Percentiles rank a stretch among this genome's conserved stretches.
Conservation (phyloP, 352 stramenopile species). For the Pythium myriotylum region DNA sequence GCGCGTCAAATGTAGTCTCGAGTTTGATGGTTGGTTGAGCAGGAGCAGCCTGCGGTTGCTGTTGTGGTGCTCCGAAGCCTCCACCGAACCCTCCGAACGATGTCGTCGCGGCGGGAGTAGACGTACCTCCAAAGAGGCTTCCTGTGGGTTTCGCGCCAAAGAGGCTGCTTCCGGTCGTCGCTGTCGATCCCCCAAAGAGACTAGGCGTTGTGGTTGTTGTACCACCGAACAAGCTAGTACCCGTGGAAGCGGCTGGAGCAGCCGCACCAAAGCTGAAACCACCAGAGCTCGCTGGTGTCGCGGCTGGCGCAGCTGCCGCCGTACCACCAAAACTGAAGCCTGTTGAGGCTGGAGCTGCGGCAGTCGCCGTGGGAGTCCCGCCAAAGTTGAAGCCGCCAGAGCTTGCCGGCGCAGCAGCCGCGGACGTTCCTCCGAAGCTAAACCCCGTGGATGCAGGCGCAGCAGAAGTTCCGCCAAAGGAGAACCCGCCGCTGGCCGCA, state of each 20-base stretch:
- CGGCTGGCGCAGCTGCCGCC: slow-evolving; percentile 19
- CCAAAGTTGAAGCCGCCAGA: slow-evolving; percentile 32
- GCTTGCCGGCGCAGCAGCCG: neutral
- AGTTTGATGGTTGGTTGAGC: slow-evolving; percentile 54
- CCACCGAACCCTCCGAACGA: slow-evolving; percentile 31
- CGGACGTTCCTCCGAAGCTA: slow-evolving; percentile 6
- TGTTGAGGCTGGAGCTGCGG: slow-evolving; percentile 8
- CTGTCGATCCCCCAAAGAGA: slow-evolving; percentile 28
- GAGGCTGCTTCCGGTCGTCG: slow-evolving; percentile 21
- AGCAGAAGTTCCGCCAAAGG: slow-evolving; percentile 16
- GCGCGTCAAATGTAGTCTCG: slow-evolving; percentile 70
- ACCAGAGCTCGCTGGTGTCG: slow-evolving; percentile 18
- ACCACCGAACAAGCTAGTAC: slow-evolving; percentile 30
- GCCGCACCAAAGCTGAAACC: slow-evolving; percentile 37
- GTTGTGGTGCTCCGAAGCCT: slow-evolving; percentile 11
- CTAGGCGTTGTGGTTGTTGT: slow-evolving; percentile 22
- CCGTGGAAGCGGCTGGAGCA: slow-evolving; percentile 16
- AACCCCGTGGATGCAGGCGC: slow-evolving; percentile 18
- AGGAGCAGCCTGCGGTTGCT: slow-evolving; percentile 13
- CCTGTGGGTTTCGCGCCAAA: slow-evolving; percentile 18
- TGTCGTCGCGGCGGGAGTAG: slow-evolving; percentile 8
- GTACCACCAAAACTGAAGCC: slow-evolving; percentile 33
- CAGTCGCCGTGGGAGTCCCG: slow-evolving; percentile 23
- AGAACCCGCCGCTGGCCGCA: slow-evolving; percentile 18
- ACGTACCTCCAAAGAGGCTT: slow-evolving; percentile 31